These are phyloP conservation scores for Eutypa lata DNA, from an alignment of 2,329 filamentous ascomycete genomes.

Conservation along the genomic window DNA sequence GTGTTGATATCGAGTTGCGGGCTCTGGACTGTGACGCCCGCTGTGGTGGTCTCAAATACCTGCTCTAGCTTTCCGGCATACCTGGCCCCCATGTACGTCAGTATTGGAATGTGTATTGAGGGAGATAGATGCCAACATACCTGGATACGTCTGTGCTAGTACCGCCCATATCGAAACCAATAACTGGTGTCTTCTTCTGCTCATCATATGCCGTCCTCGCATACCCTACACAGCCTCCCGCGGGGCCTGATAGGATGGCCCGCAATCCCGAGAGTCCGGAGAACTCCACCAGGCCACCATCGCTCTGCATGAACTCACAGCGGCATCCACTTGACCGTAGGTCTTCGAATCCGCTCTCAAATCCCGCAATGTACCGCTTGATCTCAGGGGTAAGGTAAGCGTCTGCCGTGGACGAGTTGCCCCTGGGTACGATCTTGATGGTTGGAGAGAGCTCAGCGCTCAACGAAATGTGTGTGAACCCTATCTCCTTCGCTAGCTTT, in stretches of 20 bases:
- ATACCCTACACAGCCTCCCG: constrained; percentile 74
- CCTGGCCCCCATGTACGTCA: constrained; percentile 36
- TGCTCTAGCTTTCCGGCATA: constrained; percentile 50
- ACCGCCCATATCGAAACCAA: constrained; percentile 76
- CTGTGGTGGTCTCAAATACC: constrained; percentile 31
- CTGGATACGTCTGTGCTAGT: constrained; percentile 73
- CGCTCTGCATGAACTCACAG: constrained; percentile 30
- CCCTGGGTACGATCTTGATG: constrained; percentile 19
- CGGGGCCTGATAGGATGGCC: constrained; percentile 70
- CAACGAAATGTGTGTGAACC: constrained; percentile 16
- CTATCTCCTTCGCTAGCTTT: constrained; percentile 46
- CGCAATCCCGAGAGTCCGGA: constrained; percentile 66
- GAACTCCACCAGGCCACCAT: constrained; percentile 50
- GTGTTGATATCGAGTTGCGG: constrained; percentile 82
- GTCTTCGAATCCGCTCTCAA: constrained; percentile 13
- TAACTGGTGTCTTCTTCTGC: constrained; percentile 65
- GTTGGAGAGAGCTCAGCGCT: constrained; percentile 17
- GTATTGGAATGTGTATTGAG: too few relatives aligned
- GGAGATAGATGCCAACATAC: constrained; percentile 45
- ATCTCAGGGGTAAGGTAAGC: constrained; percentile 19
- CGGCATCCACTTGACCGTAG: constrained; percentile 4
- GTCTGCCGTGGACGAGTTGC: constrained; percentile 17
- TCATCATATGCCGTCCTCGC: constrained; percentile 62
- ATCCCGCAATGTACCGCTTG: constrained; percentile 15
- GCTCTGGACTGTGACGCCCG: constrained; percentile 73